A percentile compares a stretch with the other conserved stretches of the same genome.
phyloP scores from a whole-genome alignment of 2,329 filamentous ascomycete species.

The Diaporthe citri region DNA sequence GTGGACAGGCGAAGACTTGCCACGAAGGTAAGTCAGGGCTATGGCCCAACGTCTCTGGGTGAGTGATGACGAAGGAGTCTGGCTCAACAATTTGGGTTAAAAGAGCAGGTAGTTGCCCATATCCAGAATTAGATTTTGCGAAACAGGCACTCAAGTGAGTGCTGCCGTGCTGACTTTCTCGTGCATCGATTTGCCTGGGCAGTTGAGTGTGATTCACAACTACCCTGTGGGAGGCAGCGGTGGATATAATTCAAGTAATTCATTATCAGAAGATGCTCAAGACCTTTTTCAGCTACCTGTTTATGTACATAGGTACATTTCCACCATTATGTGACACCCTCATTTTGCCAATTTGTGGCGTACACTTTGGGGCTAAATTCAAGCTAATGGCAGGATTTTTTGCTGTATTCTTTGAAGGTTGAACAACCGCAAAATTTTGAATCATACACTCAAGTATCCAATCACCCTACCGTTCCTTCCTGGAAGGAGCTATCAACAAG shows the following conservation, averaged over 20 bases:
- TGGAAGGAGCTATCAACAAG: neutral
- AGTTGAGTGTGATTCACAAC: neutral
- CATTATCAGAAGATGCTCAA: neutral
- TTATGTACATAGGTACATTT: neutral
- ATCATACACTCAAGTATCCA: neutral
- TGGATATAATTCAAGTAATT: neutral
- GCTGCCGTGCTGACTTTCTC: neutral
- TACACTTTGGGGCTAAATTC: neutral
- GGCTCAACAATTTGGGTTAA: neutral
- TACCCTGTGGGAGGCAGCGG: neutral
- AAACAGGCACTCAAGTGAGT: neutral
- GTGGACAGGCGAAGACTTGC: neutral
- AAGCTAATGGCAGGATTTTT: fast-evolving
- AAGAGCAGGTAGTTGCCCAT: neutral
- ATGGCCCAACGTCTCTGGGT: too few relatives aligned
- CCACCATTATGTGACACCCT: neutral
- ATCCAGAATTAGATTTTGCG: neutral
- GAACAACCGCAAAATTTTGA: neutral
- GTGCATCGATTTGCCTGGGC: neutral
- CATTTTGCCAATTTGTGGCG: neutral
- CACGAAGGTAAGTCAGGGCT: neutral
- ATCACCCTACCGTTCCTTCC: neutral
- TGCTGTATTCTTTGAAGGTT: neutral
- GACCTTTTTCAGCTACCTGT: neutral
- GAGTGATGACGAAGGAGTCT: neutral